Conservation (phyloP, 75 land plant genomes). For the Selaginella tamariscina region DNA sequence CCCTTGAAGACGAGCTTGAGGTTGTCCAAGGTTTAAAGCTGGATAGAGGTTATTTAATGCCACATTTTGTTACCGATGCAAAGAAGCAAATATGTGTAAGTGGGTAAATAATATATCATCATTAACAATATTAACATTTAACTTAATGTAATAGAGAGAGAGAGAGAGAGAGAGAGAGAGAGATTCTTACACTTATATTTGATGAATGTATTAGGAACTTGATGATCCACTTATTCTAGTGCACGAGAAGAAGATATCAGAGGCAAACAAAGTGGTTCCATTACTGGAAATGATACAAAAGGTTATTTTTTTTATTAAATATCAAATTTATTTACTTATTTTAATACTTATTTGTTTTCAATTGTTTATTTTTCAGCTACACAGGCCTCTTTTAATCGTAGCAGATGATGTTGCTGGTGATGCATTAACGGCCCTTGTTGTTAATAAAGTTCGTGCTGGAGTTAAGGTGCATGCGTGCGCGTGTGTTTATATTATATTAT, state of each 20-base stretch:
- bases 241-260: conserved; percentile 74
- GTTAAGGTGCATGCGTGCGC: conserved; percentile 77
- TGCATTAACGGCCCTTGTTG: conserved; percentile 53
- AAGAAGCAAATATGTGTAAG: conserved; percentile 85
- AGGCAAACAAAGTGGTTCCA: conserved; percentile 48
- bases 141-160: no score
- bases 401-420: conserved; percentile 90
- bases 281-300: conserved; percentile 55
- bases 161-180: no score
- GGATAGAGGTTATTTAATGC: conserved; percentile 78
- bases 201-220: conserved; percentile 42
- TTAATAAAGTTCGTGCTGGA: conserved; percentile 77
- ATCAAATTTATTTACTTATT: neutral
- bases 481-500: no score
- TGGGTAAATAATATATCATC: neutral
- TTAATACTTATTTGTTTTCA: neutral
- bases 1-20: conserved; percentile 65
- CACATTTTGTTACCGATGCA: conserved; percentile 60
- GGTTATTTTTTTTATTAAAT: conserved; percentile 25
- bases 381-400: conserved; percentile 68
- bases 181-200: neutral
- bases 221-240: conserved; percentile 80
- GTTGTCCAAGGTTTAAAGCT: conserved; percentile 90
- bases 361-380: conserved; percentile 31
- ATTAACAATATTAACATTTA: neutral